Evolutionary conservation across 441 rosid species (phyloP), one percentile per base, ranked within the genome.

Genomic region (Theobroma grandiflorum): DNA sequence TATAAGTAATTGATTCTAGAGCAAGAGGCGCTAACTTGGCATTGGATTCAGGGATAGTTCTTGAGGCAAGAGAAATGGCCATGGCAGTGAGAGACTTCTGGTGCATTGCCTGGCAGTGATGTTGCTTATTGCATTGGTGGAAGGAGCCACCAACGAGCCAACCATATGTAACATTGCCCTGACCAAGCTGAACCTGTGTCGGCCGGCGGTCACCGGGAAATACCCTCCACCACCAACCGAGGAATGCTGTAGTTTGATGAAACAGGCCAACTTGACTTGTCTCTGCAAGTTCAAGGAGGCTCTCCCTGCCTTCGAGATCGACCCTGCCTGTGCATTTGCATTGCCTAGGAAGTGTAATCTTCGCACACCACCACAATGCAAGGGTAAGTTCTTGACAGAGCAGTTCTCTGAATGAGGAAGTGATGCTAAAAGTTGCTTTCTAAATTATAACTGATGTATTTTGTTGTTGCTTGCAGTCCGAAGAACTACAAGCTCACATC

Each of bases 301-400:
- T 50, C 90, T 90, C n/a, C 92, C 91, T 0, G 61, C 81, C 1
- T 9, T 88, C 1, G 82, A 92, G 16, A 85, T 90, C 67, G 43
- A 87, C 14, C 90, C 93, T 1, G 71, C 79, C 2, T 63, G 75
- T 8, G 93, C 91, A 20, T 76, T 79, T 26, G 90, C 90, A 10
- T 84, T 90, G 82, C 87, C 89, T 15, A 45, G 75, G 52, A 86
- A 85, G 70, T 90, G 88, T 74, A 86, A 88, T 75, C 68, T 87
- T 53, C 74, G 50, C 26, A 74, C 84, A 9, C 89, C 88, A 71
- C 87, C 80, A 22, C 20, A 74, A 76, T 90, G 91, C 82, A 45
- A 14, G 71, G 82, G 87, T 83, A 77, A 74, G 64, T n/a, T 26
- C 37, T 62, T 26, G 12, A 73, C 9, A 18, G 5, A 35, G 37